These are phyloP conservation scores for Leishmania guyanensis DNA, from an alignment of 208 protist species.

Conservation along the genomic window DNA sequence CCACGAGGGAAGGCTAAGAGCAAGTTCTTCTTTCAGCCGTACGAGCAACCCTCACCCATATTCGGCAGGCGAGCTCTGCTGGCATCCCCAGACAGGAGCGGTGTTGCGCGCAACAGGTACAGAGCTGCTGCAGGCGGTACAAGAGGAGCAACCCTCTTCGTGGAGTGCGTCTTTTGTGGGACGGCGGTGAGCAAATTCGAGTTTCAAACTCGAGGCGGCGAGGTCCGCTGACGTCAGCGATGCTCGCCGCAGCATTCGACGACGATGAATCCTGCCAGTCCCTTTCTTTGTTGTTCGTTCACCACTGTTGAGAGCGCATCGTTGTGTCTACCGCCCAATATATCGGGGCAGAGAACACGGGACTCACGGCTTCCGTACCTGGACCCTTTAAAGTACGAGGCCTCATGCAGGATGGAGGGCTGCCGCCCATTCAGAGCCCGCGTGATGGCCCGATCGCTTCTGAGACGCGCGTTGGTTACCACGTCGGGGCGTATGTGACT, in stretches of 20 bases:
- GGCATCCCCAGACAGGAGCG: not conserved
- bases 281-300: not conserved
- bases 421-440: not conserved
- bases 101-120: not conserved
- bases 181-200: not conserved
- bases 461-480: not conserved
- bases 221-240: not conserved
- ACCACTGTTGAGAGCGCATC: not conserved
- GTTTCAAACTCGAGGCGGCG: not conserved
- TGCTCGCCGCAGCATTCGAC: not conserved
- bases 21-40: not conserved
- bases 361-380: not conserved
- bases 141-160: slow-evolving; percentile 5
- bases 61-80: not conserved
- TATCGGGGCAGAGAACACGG: not conserved
- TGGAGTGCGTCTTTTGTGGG: not conserved
- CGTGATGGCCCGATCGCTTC: slow-evolving; percentile 2
- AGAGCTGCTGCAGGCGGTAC: not conserved
- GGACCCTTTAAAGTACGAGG: not conserved
- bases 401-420: not conserved
- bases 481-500: not conserved
- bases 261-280: not conserved
- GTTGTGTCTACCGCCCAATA: not conserved
- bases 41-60: not conserved
- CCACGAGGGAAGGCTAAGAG: not conserved